Conservation (phyloP, 2,329 filamentous ascomycete genomes). For the Blumeria graminis region DNA sequence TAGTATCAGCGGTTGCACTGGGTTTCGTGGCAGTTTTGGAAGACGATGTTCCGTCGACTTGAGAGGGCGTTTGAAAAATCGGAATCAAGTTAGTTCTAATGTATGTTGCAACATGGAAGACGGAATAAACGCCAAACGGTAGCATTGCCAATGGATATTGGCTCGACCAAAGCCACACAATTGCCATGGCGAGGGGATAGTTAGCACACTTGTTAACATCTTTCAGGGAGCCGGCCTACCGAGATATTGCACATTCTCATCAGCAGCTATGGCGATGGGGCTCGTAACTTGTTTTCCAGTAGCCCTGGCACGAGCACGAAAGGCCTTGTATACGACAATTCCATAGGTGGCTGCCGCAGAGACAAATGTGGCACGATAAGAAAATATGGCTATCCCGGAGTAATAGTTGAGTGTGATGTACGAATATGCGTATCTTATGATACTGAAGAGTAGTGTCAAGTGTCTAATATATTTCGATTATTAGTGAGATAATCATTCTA, state of each 20-base stretch:
- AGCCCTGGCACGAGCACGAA: constrained; percentile 60
- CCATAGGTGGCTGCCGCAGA: constrained; percentile 83
- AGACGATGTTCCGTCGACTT: constrained; percentile 28
- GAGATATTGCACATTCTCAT: constrained; percentile 97
- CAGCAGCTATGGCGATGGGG: constrained; percentile 41
- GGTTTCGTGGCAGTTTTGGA: constrained; percentile 28
- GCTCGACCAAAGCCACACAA: constrained; percentile 81
- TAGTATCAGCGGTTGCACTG: constrained; percentile 46
- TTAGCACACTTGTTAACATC: constrained; percentile 5
- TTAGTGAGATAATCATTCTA: constrained; percentile 3
- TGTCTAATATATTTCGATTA: constrained; percentile 32
- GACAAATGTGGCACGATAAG: constrained; percentile 77
- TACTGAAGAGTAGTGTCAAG: constrained; percentile 59
- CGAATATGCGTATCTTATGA: constrained; percentile 61
- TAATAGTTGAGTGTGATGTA: constrained; percentile 79
- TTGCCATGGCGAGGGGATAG: constrained; percentile 48
- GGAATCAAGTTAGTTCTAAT: constrained; percentile 83
- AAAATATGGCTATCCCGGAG: constrained; percentile 50
- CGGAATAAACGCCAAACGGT: constrained; percentile 86
- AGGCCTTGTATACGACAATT: constrained; percentile 96
- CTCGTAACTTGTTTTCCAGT: constrained; percentile 35
- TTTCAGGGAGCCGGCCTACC: constrained; percentile 29
- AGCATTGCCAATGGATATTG: constrained; percentile 79
- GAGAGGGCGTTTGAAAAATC: constrained; percentile 36
- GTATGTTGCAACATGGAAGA: constrained; percentile 97